Base-by-base conservation (phyloP, 2,329 filamentous ascomycete species). In the Sporothrix protearum region DNA sequence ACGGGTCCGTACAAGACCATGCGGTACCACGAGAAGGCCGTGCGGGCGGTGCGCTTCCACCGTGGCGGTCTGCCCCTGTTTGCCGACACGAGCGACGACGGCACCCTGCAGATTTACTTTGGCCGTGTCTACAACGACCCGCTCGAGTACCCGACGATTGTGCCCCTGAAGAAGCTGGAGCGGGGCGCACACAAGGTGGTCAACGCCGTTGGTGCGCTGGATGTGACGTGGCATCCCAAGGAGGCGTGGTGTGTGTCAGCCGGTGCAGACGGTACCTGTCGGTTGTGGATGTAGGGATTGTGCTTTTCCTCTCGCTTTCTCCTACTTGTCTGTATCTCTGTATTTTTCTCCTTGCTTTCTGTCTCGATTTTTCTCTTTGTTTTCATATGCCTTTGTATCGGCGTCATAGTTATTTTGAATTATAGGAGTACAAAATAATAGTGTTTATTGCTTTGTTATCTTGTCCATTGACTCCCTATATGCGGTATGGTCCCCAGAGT, bases 231-330 rank as follows among this genome's bases (percentile, higher is more conserved):
- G 96, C 96, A 99, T 83, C 93, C 94, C 6, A 88, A 87, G 74
- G 93, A 98, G 81, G 93, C 95, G 1, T 98, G 96, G 96, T 91
- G 92, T 81, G 90, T 97, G 69, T 96, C 92, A 84, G 95, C 94
- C 63, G 96, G 96, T 76, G 94, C 95, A 1, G 96, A 99, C 83
- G 95, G 95, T 55, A 97, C 92, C 16, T 92, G 93, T 81, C 89
- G 95, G 77, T 82, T 99, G 79, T 99, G 95, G 95, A 92, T 89
- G 79, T 91, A 80, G 78, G 6, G n/a, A 8, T 59, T n/a, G 19
- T 53, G 63, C 16, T 49, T 12, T 70, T n/a, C 25, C 16, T n/a
- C 67, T 42, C 30, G 42, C 16, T 2, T 64, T 51, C 57, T 61
- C 25, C 9, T 36, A 39, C n/a, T n/a, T 64, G 4, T 30, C 14